Conservation (phyloP, 768 basidiomycete species). For the Agaricus blazei region DNA sequence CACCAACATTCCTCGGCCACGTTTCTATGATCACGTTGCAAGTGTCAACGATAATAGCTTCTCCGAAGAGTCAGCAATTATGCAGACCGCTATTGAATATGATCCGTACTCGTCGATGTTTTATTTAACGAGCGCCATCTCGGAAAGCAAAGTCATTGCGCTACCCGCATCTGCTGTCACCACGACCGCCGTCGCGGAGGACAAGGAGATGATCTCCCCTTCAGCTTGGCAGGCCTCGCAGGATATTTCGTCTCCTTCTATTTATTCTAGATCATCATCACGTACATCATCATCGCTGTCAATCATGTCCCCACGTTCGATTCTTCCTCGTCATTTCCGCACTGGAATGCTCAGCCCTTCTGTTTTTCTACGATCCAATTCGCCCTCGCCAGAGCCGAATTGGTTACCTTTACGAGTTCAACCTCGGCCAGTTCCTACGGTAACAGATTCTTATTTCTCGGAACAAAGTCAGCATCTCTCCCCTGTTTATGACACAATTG, state of each 20-base stretch:
- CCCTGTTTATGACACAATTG: constrained; percentile 28
- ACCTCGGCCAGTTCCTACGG: constrained; percentile 22
- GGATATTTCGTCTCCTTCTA: constrained; percentile 41
- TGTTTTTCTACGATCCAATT: constrained; percentile 17
- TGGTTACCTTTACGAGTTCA: constrained; percentile 25
- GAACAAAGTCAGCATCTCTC: constrained; percentile 40
- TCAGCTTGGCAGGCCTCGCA: constrained; percentile 42
- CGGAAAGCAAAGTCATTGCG: constrained; percentile 30
- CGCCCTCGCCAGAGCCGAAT: constrained; percentile 17
- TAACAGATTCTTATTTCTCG: constrained; percentile 12
- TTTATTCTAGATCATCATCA: constrained; percentile 37
- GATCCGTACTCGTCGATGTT: constrained; percentile 56
- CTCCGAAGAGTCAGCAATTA: constrained; percentile 54
- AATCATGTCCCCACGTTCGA: constrained; percentile 23
- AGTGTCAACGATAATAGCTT: constrained; percentile 28
- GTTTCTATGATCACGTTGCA: constrained; percentile 41
- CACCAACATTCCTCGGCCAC: constrained; percentile 42
- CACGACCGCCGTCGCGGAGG: constrained; percentile 32
- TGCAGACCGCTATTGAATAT: constrained; percentile 74
- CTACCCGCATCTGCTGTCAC: constrained; percentile 35
- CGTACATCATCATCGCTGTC: constrained; percentile 26
- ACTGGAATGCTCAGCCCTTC: constrained; percentile 29
- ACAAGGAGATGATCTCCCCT: constrained; percentile 51
- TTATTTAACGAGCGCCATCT: constrained; percentile 42
- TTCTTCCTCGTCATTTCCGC: constrained; percentile 14